Base-by-base conservation (phyloP, 2,329 filamentous ascomycete species). In the Chrysoporthe austroafricana region DNA sequence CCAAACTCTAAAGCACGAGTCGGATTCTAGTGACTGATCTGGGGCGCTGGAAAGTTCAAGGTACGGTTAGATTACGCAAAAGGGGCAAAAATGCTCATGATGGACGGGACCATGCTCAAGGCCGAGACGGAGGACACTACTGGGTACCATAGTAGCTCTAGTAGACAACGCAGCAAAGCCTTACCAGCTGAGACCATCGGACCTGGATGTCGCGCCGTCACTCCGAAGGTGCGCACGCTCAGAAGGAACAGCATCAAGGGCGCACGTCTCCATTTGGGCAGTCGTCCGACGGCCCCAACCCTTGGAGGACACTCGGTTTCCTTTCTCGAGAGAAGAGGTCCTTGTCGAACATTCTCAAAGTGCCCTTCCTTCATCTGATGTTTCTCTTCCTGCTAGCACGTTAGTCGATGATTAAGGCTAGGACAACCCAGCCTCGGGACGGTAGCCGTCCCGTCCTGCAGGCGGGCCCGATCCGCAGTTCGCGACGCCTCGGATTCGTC, bases 401-500 rank as follows among this genome's bases (percentile, higher is more conserved):
- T 32, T 39, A 26, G 16, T 60, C 57, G 39, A 44, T 13, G 21
- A 26, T 44, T n/a, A 8, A 61, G 26, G 36, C 59, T 13, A 16
- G 59, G 59, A 48, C 59, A 61, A n/a, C 39, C 59, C 42, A 46
- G 59, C 42, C 59, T 46, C 59, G 59, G 59, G 11, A 61, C 42
- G 43, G 42, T 16, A 32, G 32, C 59, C 59, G 59, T 61, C 36
- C 59, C 59, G 59, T 61, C 59, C 42, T 46, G 59, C 59, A 61
- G 59, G 42, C 59, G 59, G 59, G 59, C 59, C 59, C 59, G 59
- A 61, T 61, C 59, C 59, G 42, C 59, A 46, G 59, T 61, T 61
- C 59, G 59, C 26, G 42, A 46, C 26, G 59, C 54, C 54, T 57
- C 54, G 54, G 32, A 57, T 57, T 57, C 59, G 42, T 43, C 59